These are phyloP conservation scores for Trebouxia gelatinosa DNA, from an alignment of 163 green algal species.

Conservation along the genomic window DNA sequence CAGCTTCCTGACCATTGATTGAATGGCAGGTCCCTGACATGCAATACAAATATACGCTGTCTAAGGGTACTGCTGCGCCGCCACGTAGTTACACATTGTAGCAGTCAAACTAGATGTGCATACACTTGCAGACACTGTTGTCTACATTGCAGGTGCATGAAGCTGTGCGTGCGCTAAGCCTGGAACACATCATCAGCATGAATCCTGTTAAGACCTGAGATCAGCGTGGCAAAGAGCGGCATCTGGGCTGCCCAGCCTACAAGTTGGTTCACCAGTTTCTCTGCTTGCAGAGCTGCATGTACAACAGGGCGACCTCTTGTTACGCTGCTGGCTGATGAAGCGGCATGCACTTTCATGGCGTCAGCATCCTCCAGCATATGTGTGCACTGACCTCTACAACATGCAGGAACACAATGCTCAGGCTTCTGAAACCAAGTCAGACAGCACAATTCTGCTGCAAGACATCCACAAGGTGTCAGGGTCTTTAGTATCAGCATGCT, in stretches of 20 bases:
- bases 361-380: conserved; percentile 51
- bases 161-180: too few relatives aligned
- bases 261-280: conserved; percentile 52
- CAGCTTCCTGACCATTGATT: too few relatives aligned
- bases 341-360: conserved; percentile 43
- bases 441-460: not conserved
- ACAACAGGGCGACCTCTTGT: conserved; percentile 51
- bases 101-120: too few relatives aligned
- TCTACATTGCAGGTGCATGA: too few relatives aligned
- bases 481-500: not conserved
- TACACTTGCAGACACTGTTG: too few relatives aligned
- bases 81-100: too few relatives aligned
- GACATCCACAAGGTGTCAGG: not conserved
- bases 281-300: conserved; percentile 43
- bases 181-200: too few relatives aligned
- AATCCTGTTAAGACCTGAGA: conserved; percentile 53
- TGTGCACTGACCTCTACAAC: conserved; percentile 48
- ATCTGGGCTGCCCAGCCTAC: conserved; percentile 49
- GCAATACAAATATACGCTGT: too few relatives aligned
- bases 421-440: not conserved
- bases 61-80: too few relatives aligned
- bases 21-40: too few relatives aligned
- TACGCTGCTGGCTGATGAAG: too few relatives aligned
- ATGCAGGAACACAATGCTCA: not conserved
- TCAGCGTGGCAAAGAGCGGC: conserved; percentile 45